Percentiles rank a stretch among this genome's conserved stretches.
phyloP scores from a whole-genome alignment of 352 stramenopile genomes.

The Pythium dissotocum region DNA sequence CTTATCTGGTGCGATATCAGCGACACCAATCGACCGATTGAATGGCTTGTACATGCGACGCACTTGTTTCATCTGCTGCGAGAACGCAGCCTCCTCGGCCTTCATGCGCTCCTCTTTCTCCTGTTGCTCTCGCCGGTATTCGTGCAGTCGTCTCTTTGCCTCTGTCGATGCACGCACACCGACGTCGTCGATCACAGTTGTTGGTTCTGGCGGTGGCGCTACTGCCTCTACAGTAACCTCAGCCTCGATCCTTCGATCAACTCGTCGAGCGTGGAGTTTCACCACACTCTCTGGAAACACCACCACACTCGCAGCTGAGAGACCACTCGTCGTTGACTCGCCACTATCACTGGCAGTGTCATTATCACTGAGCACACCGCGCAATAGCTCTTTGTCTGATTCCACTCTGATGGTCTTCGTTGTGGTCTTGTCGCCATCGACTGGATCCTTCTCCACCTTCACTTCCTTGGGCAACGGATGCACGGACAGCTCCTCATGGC shows the following conservation, averaged over 20 bases:
- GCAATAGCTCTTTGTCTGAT: not conserved
- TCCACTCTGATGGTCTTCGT: not conserved
- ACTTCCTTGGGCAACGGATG: constrained; percentile 12
- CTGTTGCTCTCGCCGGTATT: constrained; percentile 6
- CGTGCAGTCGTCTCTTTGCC: constrained; percentile 10
- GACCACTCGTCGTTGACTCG: not conserved
- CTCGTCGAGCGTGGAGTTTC: constrained; percentile 10
- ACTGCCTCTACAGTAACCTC: not conserved
- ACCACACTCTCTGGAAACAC: constrained; percentile 8
- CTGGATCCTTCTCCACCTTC: not conserved
- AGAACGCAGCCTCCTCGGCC: constrained; percentile 3
- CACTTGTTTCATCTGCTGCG: constrained; percentile 30
- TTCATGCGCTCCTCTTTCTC: constrained; percentile 8
- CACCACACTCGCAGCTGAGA: not conserved
- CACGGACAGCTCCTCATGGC: constrained; percentile 6
- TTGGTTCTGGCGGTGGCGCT: constrained; percentile 3
- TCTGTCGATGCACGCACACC: not conserved
- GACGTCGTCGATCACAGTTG: not conserved
- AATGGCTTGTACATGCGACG: constrained; percentile 42
- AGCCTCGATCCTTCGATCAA: not conserved
- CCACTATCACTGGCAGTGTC: constrained; percentile 4
- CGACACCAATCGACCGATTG: constrained; percentile 41
- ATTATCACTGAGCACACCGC: not conserved
- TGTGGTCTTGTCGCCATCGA: not conserved
- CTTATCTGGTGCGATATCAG: constrained; percentile 34